Evolutionary conservation across 2,329 filamentous ascomycete genomes (phyloP), one percentile per base, ranked within the genome.

Genomic region (Diaporthe sp.): DNA sequence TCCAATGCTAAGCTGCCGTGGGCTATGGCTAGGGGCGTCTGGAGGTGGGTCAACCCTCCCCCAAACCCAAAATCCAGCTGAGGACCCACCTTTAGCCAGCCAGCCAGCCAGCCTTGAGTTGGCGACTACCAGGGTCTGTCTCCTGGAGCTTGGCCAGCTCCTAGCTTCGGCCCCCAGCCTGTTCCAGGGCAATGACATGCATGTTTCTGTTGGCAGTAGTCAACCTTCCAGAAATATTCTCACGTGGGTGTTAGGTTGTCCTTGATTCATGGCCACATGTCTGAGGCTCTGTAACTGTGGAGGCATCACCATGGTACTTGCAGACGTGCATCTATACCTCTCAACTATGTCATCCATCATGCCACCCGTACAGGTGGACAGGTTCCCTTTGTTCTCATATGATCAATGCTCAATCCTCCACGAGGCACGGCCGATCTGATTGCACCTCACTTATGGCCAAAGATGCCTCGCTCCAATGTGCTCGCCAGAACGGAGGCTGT

Each of bases 1-100:
- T 51, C 65, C 44, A 69, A 42, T 53, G 65, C 34, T 55, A 69
- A 69, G 65, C 65, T 55, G 31, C 49, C 15, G 22, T 49, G 55
- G 61, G n/a, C 44, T 7, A 37, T 5, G n/a, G n/a, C n/a, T 9
- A 19, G 49, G 65, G 49, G 49, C 4, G 49, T 25, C 10, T 69
- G 49, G 31, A 42, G 46, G 65, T 69, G 65, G 49, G 65, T 69
- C 44, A n/a, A 15, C 55, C 62, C 10, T 6, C 19, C 22, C 46
- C 34, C 28, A 12, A 25, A 4, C 49, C 61, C 44, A 25, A 37
- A 49, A 51, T 13, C 34, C 61, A 65, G 61, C 61, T 46, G 17
- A 31, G 61, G 61, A 31, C 42, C 61, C 61, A 49, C 61, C 13
- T 31, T 57, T 25, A 28, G 44, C 44, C 44, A 46, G 37, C 55